Conservation (phyloP, 2,329 filamentous ascomycete genomes). For the Cladophialophora carrionii region DNA sequence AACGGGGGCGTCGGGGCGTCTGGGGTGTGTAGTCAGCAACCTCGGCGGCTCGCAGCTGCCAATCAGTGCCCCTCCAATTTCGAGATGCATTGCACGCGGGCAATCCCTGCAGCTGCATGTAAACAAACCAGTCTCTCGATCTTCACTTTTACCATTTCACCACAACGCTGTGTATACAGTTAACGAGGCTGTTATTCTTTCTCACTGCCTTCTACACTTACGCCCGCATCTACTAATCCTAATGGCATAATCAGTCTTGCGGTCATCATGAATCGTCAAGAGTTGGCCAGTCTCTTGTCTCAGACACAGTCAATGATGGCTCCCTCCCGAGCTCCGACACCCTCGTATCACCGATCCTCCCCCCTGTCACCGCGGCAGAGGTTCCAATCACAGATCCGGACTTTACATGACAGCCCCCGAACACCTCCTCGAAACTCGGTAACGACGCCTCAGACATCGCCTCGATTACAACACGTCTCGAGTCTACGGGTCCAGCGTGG, state of each 20-base stretch:
- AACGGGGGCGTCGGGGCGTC: neutral
- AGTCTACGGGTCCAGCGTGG: slow-evolving; percentile 22
- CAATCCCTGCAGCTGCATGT: slow-evolving; percentile 10
- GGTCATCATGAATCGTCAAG: slow-evolving; percentile 27
- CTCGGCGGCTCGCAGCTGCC: neutral
- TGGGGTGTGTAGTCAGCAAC: slow-evolving; percentile 1
- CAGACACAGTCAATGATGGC: slow-evolving; percentile 22
- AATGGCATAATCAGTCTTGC: slow-evolving; percentile 20
- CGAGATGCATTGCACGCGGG: neutral
- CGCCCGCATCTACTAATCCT: slow-evolving; percentile 13
- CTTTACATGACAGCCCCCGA: slow-evolving; percentile 21
- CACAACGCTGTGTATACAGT: slow-evolving; percentile 7
- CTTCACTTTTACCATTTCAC: slow-evolving; percentile 9
- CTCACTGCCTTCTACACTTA: neutral
- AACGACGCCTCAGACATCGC: slow-evolving; percentile 16
- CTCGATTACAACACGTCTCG: slow-evolving; percentile 26
- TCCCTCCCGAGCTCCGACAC: slow-evolving; percentile 17
- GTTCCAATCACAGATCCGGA: slow-evolving; percentile 34
- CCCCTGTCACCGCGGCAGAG: slow-evolving; percentile 30
- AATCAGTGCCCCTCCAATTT: slow-evolving; percentile 13
- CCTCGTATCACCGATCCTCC: slow-evolving; percentile 9
- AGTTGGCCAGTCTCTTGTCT: slow-evolving; percentile 29
- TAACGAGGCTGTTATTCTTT: slow-evolving; percentile 7
- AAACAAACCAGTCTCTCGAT: slow-evolving; percentile 12
- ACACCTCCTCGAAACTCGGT: slow-evolving; percentile 12